Conservation (phyloP, 768 basidiomycete genomes). For the Clathrus columnatus region DNA sequence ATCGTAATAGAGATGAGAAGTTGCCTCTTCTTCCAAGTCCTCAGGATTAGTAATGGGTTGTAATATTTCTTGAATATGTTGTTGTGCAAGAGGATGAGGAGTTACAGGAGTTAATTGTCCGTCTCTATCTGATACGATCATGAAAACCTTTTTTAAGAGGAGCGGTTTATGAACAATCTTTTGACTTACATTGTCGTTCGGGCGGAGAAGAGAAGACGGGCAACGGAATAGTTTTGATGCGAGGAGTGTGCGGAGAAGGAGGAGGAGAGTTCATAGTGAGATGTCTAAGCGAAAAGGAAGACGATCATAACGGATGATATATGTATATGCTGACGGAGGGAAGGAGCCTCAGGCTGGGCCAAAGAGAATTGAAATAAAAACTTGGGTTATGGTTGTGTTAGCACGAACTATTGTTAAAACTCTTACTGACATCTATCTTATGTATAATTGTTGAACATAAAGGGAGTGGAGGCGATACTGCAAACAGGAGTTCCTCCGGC, state of each 20-base stretch:
- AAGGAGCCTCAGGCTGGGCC: not conserved
- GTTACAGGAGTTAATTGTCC: not conserved
- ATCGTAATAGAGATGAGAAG: conserved; percentile 3
- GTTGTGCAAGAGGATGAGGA: not conserved
- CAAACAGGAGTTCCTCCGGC: not conserved
- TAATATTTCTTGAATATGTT: not conserved
- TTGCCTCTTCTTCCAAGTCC: not conserved
- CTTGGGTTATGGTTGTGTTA: not conserved
- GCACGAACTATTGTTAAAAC: not conserved
- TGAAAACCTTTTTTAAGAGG: not conserved
- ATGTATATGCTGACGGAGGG: not conserved
- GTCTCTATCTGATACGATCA: not conserved
- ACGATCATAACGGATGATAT: not conserved
- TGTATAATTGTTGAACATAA: not conserved
- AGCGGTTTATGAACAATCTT: not conserved
- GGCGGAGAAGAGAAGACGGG: not conserved
- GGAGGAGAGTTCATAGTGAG: not conserved
- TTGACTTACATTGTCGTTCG: not conserved
- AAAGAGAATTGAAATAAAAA: not conserved
- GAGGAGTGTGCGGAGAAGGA: not conserved
- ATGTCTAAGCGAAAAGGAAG: not conserved
- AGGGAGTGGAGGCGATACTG: not conserved
- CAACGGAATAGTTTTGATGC: conserved; percentile 3
- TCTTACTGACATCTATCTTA: too few species aligned
- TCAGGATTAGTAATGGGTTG: not conserved